Evolutionary conservation across 2,329 filamentous ascomycete genomes (phyloP), one percentile per base, ranked within the genome.

Genomic region (Dactylellina drechsleri): DNA sequence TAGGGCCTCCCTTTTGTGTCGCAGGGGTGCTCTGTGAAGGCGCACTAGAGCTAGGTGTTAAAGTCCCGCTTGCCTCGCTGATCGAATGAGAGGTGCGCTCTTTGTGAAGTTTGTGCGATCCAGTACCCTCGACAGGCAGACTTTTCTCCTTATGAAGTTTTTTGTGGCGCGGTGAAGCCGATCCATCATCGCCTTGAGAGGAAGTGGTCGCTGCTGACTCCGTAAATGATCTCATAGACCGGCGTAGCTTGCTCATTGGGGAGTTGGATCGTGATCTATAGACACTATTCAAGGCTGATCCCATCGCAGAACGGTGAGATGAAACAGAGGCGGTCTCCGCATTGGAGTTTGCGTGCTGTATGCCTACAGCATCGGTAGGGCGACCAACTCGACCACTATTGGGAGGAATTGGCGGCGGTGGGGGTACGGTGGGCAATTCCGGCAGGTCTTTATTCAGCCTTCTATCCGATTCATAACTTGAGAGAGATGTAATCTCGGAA

Each of bases 1-100:
- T 81, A 80, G 82, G 76, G 80, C 80, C 71, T 74, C 79, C 71
- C 77, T 79, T 72, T 76, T 80, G 57, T 70, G 76, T 5, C 76
- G 57, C 23, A 77, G 78, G 58, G 77, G 79, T 36, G 10, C 53
- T 6, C 26, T 31, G 54, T 36, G 56, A 66, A 8, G 43, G 41
- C 10, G 57, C 10, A 16, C 66, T 53, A 10, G 31, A 36, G 31
- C 5, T 36, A 18, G 66, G 66, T 18, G 66, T 62, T 4, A 13
- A 26, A 26, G 57, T 50, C n/a, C 53, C 53, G 23, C 26, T 40
- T 3, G 43, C 20, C 4, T 71, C 66, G 15, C 58, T 43, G 8
- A 45, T 31, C 2, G 66, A 64, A 5, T 58, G 58, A 40, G 59
- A 31, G 8, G 58, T 57, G 18, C 31, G n/a, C 10, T 68, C 64